Evolutionary conservation across 1,284 basidiomycete genomes (phyloP).

Genomic region (Trametes sp.): DNA sequence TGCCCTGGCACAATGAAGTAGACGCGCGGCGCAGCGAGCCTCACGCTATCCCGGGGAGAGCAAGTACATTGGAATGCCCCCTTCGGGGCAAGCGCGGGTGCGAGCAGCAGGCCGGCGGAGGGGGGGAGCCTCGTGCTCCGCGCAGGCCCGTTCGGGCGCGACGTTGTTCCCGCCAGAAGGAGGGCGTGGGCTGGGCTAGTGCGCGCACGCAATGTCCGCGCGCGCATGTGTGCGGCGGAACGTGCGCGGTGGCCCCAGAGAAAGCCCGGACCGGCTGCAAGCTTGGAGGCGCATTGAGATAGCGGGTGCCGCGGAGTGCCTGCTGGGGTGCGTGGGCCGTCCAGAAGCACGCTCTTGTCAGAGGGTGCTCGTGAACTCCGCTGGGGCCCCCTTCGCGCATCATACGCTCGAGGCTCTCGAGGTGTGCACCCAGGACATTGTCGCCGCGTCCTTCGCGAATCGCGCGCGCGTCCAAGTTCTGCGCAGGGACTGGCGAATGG

Average conservation of each 20-base stretch:
- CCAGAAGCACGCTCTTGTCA: conserved; percentile 5
- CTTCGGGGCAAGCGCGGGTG: neutral
- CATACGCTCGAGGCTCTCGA: too few species aligned
- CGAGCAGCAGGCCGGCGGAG: neutral
- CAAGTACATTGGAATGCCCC: conserved; percentile 20
- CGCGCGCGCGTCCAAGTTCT: conserved; percentile 13
- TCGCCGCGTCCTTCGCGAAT: neutral
- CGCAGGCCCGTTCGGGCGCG: conserved; percentile 11
- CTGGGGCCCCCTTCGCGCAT: neutral
- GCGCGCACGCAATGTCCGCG: neutral
- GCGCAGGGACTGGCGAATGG: too few species aligned
- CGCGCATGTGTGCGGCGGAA: too few species aligned
- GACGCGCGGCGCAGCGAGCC: conserved; percentile 12
- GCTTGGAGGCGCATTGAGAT: neutral
- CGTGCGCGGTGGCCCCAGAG: neutral
- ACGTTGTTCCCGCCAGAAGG: conserved; percentile 17
- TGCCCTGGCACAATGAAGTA: too few species aligned
- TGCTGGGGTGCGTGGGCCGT: neutral
- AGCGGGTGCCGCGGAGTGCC: neutral
- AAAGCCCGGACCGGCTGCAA: neutral
- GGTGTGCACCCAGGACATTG: neutral
- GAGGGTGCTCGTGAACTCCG: conserved; percentile 1
- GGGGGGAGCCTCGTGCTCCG: conserved; percentile 16
- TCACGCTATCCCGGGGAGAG: conserved; percentile 6
- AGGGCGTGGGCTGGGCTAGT: conserved; percentile 2